These are phyloP conservation scores for Neopestalotiopsis clavispora DNA, from an alignment of 2,329 filamentous ascomycete genomes.

Conservation along the genomic window DNA sequence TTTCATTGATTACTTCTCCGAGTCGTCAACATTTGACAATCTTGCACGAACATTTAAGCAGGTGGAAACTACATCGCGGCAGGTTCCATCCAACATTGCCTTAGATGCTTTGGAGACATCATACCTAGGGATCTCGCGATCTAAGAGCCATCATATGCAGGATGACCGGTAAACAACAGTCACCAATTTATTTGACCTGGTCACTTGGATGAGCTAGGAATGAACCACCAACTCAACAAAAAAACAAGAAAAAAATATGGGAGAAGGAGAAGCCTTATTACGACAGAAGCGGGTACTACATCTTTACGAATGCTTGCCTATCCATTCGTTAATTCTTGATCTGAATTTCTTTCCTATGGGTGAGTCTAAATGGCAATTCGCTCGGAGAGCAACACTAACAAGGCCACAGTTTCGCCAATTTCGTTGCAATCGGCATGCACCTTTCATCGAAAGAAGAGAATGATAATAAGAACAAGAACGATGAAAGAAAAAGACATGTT, in stretches of 20 bases:
- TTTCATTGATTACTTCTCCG: constrained; percentile 40
- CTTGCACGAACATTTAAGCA: constrained; percentile 56
- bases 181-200: neutral
- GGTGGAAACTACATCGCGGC: constrained; percentile 60
- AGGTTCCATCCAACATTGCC: constrained; percentile 47
- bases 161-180: neutral
- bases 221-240: neutral
- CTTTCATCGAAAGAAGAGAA: too few species aligned
- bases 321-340: neutral
- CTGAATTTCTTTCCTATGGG: neutral
- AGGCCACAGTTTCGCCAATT: too few species aligned
- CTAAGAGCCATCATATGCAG: constrained; percentile 29
- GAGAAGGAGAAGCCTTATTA: neutral
- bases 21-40: constrained; percentile 52
- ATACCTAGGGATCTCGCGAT: constrained; percentile 66
- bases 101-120: constrained; percentile 64
- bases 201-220: constrained; percentile 21
- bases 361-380: neutral
- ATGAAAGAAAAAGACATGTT: neutral
- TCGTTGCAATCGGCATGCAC: too few species aligned
- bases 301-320: neutral
- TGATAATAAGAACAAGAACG: too few species aligned
- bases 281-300: neutral
- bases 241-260: neutral
- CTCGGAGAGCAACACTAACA: neutral